A percentile compares a stretch with the other conserved stretches of the same genome.
phyloP scores from a whole-genome alignment of 2,329 filamentous ascomycete genomes.

The Pseudogymnoascus sp. region DNA sequence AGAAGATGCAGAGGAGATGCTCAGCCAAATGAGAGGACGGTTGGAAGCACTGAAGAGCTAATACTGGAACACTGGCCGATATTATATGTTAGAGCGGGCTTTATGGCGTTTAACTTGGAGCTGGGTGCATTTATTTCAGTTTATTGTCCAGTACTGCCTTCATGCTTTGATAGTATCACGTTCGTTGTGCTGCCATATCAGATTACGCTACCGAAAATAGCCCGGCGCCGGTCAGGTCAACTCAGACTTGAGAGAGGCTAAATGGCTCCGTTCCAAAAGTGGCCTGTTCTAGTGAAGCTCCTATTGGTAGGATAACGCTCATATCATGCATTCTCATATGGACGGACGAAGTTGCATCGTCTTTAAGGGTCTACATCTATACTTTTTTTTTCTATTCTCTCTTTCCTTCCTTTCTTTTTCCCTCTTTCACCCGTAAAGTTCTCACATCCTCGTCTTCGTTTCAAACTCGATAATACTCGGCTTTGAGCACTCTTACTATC shows the following conservation, averaged over 20 bases:
- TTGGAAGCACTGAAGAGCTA: slow-evolving; percentile 87
- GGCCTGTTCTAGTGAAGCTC: not conserved
- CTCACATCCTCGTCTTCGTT: not conserved
- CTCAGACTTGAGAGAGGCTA: not conserved
- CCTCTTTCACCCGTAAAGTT: not conserved
- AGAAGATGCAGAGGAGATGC: slow-evolving; percentile 79
- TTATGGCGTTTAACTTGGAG: not conserved
- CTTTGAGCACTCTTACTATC: not conserved
- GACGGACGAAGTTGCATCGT: not conserved
- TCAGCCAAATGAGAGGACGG: slow-evolving; percentile 89
- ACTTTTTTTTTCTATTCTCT: not conserved
- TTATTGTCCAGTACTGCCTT: not conserved
- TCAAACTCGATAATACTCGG: not conserved
- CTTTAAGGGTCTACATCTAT: not conserved
- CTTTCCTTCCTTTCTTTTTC: not conserved
- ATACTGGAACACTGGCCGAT: slow-evolving; percentile 20
- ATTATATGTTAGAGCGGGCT: slow-evolving; percentile 5
- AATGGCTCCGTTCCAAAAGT: not conserved
- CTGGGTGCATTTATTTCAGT: not conserved
- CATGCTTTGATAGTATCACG: not conserved
- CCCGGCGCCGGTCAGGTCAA: not conserved
- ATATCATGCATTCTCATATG: not conserved
- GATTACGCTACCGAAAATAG: not conserved
- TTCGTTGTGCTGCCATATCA: not conserved
- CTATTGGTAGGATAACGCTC: not conserved